Evolutionary conservation across 257 asterid species (phyloP).

Genomic region (Nyctanthes arbortristis): DNA sequence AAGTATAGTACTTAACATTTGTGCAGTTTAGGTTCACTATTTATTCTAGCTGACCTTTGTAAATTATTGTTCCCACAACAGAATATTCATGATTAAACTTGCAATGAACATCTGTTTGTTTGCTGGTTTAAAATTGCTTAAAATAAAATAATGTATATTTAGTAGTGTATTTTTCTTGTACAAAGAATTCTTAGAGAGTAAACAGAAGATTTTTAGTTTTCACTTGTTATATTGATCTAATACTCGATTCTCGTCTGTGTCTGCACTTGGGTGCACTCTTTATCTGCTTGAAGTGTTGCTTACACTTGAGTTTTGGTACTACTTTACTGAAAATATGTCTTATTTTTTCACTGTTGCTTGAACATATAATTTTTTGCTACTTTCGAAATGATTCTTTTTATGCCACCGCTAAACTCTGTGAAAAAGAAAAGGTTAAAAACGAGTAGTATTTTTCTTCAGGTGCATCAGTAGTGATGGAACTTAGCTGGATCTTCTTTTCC

Average conservation of each 20-base stretch:
- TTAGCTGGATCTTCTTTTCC: not conserved
- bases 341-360: not conserved
- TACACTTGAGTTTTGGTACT: not conserved
- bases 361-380: not conserved
- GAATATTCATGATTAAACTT: not conserved
- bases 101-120: not conserved
- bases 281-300: not conserved
- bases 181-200: slow-evolving; percentile 6
- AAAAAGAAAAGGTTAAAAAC: not conserved
- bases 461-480: not conserved
- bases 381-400: not conserved
- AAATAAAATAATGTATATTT: not conserved
- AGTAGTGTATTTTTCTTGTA: slow-evolving; percentile 10
- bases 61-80: not conserved
- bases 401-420: not conserved
- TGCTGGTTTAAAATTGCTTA: too few species aligned
- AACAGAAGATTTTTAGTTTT: slow-evolving; percentile 8
- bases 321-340: not conserved
- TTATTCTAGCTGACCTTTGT: too few species aligned
- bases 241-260: not conserved
- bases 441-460: not conserved
- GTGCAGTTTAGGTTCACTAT: not conserved
- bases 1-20: too few species aligned
- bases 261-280: not conserved
- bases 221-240: not conserved